Evolutionary conservation across 2,329 filamentous ascomycete genomes (phyloP).

Genomic region (Alternaria sp.): DNA sequence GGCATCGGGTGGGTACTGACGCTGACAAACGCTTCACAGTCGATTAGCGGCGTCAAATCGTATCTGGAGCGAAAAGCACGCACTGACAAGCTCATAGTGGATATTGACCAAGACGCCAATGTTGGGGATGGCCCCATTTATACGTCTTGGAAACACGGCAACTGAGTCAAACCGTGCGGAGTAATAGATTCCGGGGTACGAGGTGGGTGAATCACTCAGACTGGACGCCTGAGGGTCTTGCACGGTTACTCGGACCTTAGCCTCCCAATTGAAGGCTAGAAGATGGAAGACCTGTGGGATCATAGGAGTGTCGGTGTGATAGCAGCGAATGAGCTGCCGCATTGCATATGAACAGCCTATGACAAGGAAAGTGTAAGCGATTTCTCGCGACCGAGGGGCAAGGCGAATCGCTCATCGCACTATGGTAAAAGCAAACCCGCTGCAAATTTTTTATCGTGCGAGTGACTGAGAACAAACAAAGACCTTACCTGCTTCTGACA

Average conservation of each 20-base stretch:
- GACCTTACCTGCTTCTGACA: background rate
- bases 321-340: background rate
- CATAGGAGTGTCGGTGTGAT: background rate
- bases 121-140: conserved; percentile 17
- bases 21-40: background rate
- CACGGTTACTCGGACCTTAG: background rate
- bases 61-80: background rate
- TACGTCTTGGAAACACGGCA: conserved; percentile 7
- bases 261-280: background rate
- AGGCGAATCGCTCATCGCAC: background rate
- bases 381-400: background rate
- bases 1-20: background rate
- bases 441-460: accelerated
- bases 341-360: background rate
- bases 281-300: background rate
- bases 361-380: background rate
- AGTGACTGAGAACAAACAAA: background rate
- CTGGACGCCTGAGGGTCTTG: background rate
- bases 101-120: conserved; percentile 15
- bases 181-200: conserved; percentile 1
- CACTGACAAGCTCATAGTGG: conserved; percentile 3
- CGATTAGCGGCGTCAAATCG: background rate
- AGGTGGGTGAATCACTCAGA: background rate
- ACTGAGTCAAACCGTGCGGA: conserved; percentile 8
- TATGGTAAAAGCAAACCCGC: background rate